Base-by-base conservation (phyloP, 768 basidiomycete species). In the Leccinellum luteum region DNA sequence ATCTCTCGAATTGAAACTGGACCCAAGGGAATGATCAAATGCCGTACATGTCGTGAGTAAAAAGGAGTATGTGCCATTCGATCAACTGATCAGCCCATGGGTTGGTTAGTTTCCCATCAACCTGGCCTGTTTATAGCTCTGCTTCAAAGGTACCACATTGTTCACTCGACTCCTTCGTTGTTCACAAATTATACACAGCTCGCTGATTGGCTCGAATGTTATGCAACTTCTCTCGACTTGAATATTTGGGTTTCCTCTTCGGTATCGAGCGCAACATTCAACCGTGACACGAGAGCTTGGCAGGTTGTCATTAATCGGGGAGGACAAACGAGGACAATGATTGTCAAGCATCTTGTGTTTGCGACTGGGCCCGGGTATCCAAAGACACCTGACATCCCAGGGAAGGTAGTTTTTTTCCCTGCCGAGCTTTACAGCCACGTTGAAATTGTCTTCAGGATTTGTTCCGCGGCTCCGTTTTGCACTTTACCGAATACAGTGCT, bases 151-250 rank as follows among this genome's bases (percentile, higher is more conserved):
- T 80, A 54, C 27, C 43, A 55, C 41, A 8, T 17, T n/a, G 8
- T 27, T 13, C 4, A 53, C 17, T 43, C 25, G 2, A 10, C 0
- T 35, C 10, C 27, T n/a, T 32, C 27, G 23, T 34, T n/a, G 8
- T 38, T 8, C 35, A 55, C 59, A 43, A 41, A 52, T 34, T 19
- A 8, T 28, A 9, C 45, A 17, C 32, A 85, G 81, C 69, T 87
- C 34, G 85, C 78, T 4, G 81, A 84, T 59, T 88, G 83, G 82
- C 75, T 88, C 1, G 86, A 89, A 65, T 72, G 66, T 8, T 89
- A 88, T 57, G 84, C 80, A 0, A 73, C 78, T 10, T 66, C 78
- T 4, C 73, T 86, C 55, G 86, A 87, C 57, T 64, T 89, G 8
- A 81, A 85, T 60, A 78, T 85, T 17, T 87, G 85, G 87, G 79